Evolutionary conservation across 2,329 filamentous ascomycete species (phyloP), one percentile per base, ranked within the genome.

Genomic region (Epichloe sylvatica): DNA sequence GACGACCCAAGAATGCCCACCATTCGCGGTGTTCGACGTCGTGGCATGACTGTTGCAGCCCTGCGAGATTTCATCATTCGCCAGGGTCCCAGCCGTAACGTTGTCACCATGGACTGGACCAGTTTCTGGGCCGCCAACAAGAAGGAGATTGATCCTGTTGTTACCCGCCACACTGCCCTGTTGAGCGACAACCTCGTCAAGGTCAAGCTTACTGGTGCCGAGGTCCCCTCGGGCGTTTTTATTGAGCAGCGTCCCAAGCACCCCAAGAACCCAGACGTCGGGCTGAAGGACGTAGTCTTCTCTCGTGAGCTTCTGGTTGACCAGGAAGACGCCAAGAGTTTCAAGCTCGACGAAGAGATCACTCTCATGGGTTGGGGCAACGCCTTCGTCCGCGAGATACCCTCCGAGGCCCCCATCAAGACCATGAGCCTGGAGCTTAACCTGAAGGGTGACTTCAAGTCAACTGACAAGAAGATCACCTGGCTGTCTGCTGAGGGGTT

Each of bases 361-460:
- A 96, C 91, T 0, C 75, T 96, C 40, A 96, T 96, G 91, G 85
- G 85, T 65, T 97, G 91, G 91, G 92, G 91, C 58, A 94, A 94
- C 61, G 87, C 85, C 12, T 78, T 89, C 56, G 84, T 92, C 23
- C 78, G 81, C 49, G 79, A 81, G 52, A 79, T 87, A 53, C 72
- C 77, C 45, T 67, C 70, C 33, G 66, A 68, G 17, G 73, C 73
- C 11, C 71, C 78, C 45, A 81, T 95, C 59, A 83, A 81, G 12
- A 72, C 70, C 36, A 74, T 95, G 38, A 84, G 85, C 51, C 74
- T 92, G 49, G 87, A 95, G 68, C 79, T 96, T n/a, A 84, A 97
- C 67, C 78, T 96, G 46, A 80, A 85, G 59, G 90, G 91, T 50
- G 91, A 97, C 65, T 86, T 97, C 67, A 95, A 94, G 75, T 84